These are phyloP conservation scores for Coffea canephora DNA, from an alignment of 257 asterid species.

Conservation along the genomic window DNA sequence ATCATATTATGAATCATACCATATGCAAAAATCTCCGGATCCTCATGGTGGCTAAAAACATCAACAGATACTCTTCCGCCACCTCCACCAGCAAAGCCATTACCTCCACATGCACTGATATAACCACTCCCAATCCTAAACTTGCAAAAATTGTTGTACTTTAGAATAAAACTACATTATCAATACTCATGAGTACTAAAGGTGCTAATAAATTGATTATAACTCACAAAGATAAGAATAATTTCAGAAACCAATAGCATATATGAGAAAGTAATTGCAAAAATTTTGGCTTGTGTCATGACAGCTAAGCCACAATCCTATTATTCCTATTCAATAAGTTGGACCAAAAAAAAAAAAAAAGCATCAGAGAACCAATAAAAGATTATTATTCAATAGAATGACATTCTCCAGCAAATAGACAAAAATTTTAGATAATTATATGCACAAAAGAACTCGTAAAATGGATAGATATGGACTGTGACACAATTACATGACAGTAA, in stretches of 20 bases:
- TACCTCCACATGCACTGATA: conserved; percentile 92
- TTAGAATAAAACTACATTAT: background rate
- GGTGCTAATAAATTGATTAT: background rate
- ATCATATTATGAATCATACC: conserved; percentile 44
- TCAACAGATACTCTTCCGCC: conserved; percentile 95
- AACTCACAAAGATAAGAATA: background rate
- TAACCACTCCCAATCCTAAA: conserved; percentile 91
- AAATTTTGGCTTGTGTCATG: background rate
- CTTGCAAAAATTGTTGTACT: conserved; percentile 26
- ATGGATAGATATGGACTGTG: background rate
- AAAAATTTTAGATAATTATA: background rate
- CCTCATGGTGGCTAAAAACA: conserved; percentile 95
- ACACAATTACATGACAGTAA: background rate
- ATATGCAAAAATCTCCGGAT: conserved; percentile 64
- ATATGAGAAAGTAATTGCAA: background rate
- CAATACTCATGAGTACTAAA: background rate
- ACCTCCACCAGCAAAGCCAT: conserved; percentile 97
- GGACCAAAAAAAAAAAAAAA: background rate
- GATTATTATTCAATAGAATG: background rate
- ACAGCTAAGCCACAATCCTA: background rate
- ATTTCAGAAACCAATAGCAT: background rate
- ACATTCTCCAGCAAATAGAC: background rate
- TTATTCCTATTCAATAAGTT: background rate
- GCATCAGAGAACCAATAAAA: background rate
- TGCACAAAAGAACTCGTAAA: background rate